Percentiles rank a stretch among this genome's conserved stretches.
phyloP scores from a whole-genome alignment of 140 eudicot species.

The Ambrosia hybrid region DNA sequence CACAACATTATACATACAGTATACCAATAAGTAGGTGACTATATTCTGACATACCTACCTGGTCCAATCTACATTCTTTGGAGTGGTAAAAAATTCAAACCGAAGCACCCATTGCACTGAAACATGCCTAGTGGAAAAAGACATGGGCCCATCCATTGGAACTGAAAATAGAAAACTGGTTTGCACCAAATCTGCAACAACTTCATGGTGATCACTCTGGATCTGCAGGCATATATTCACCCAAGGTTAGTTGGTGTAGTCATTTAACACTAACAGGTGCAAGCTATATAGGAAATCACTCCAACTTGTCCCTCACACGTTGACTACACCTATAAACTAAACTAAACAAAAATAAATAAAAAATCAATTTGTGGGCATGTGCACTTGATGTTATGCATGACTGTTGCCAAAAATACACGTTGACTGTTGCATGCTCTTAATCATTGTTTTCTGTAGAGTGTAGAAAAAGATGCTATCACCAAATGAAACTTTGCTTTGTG shows the following conservation, averaged over 20 bases:
- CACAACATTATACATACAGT: no score
- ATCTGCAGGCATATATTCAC: slow-evolving; percentile 45
- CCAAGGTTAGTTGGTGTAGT: slow-evolving; percentile 7
- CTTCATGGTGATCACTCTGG: slow-evolving; percentile 90
- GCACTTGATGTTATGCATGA: not conserved
- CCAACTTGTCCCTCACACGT: no score
- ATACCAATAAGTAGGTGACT: slow-evolving; percentile 4
- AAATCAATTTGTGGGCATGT: no score
- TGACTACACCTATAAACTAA: no score
- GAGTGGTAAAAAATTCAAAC: slow-evolving; percentile 90
- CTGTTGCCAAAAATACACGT: no score
- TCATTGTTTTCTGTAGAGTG: no score
- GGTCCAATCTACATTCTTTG: slow-evolving; percentile 87
- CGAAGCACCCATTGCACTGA: slow-evolving; percentile 98
- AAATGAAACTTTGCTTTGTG: no score
- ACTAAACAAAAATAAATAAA: no score
- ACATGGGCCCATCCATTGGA: slow-evolving; percentile 99
- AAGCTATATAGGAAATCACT: not conserved
- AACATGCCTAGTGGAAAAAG: slow-evolving; percentile 83
- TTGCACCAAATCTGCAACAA: slow-evolving; percentile 94
- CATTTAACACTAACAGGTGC: no score
- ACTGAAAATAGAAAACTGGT: slow-evolving; percentile 91
- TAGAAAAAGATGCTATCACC: no score
- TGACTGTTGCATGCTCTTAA: no score
- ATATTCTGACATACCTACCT: slow-evolving; percentile 47